Evolutionary conservation across 1,284 basidiomycete species (phyloP).

Genomic region (Phenoliferia sp.): DNA sequence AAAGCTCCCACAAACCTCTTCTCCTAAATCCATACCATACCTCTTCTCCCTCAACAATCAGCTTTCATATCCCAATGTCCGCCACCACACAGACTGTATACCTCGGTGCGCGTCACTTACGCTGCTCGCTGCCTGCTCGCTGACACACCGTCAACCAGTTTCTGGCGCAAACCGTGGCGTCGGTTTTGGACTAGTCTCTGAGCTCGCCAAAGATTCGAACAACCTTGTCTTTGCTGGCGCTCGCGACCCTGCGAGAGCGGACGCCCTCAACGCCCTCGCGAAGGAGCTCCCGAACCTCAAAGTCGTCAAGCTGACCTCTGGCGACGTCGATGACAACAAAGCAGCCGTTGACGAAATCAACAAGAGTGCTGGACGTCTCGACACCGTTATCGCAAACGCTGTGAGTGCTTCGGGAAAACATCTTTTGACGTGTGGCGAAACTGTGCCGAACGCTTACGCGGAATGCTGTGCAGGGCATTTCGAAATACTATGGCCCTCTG

Average conservation of each 20-base stretch:
- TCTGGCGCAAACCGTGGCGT: conserved; percentile 10
- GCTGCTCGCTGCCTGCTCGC: no score
- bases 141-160: no score
- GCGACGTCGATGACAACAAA: conserved; percentile 3
- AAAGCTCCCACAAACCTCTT: no score
- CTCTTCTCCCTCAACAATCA: no score
- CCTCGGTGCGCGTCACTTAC: no score
- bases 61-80: no score
- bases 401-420: neutral
- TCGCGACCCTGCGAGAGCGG: conserved; percentile 23
- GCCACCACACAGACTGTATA: no score
- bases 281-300: neutral
- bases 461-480: conserved; percentile 12
- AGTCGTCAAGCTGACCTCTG: conserved; percentile 17
- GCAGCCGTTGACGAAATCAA: conserved; percentile 10
- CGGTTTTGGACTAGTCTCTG: conserved; percentile 25
- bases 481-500: neutral
- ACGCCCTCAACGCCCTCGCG: conserved; percentile 22
- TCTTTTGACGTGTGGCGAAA: no score
- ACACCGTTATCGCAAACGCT: conserved; percentile 22
- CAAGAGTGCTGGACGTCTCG: conserved; percentile 9
- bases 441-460: no score
- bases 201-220: conserved; percentile 14
- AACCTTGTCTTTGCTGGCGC: conserved; percentile 33
- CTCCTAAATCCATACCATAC: no score